Conservation (phyloP, 768 basidiomycete genomes). For the Tremella fuciformis region DNA sequence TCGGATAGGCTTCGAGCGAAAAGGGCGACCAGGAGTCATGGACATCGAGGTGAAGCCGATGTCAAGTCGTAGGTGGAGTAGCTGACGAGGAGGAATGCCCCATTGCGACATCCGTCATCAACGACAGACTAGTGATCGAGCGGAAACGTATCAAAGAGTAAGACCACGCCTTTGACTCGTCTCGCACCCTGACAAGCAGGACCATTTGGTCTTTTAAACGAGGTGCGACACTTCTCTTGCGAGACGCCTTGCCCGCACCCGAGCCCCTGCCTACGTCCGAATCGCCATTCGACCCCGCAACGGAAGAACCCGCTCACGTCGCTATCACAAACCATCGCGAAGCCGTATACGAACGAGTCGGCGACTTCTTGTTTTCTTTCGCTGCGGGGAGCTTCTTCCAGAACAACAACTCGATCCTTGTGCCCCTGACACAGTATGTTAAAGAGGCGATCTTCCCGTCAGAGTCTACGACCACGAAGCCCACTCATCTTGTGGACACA, state of each 20-base stretch:
- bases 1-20: slow-evolving; percentile 83
- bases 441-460: slow-evolving; percentile 55
- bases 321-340: slow-evolving; percentile 80
- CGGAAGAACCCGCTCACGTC: slow-evolving; percentile 57
- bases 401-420: slow-evolving; percentile 91
- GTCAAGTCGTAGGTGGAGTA: not conserved
- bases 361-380: slow-evolving; percentile 64
- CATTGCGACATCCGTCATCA: slow-evolving; percentile 78
- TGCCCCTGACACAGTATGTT: slow-evolving; percentile 79
- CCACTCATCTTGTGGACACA: slow-evolving; percentile 87
- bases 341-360: slow-evolving; percentile 79
- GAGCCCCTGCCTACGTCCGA: slow-evolving; percentile 20
- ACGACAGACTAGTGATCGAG: slow-evolving; percentile 62
- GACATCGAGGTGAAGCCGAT: slow-evolving; percentile 75
- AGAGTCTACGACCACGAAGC: slow-evolving; percentile 14
- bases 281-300: slow-evolving; percentile 16
- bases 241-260: slow-evolving; percentile 65
- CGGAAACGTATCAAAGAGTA: slow-evolving; percentile 64
- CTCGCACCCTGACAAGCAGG: slow-evolving; percentile 53
- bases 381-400: slow-evolving; percentile 86
- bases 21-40: slow-evolving; percentile 68
- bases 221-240: slow-evolving; percentile 83
- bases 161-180: slow-evolving; percentile 5
- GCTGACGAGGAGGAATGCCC: slow-evolving; percentile 70
- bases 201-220: slow-evolving; percentile 76